Conservation (phyloP, 257 asterid species). For the Fraxinus americana region DNA sequence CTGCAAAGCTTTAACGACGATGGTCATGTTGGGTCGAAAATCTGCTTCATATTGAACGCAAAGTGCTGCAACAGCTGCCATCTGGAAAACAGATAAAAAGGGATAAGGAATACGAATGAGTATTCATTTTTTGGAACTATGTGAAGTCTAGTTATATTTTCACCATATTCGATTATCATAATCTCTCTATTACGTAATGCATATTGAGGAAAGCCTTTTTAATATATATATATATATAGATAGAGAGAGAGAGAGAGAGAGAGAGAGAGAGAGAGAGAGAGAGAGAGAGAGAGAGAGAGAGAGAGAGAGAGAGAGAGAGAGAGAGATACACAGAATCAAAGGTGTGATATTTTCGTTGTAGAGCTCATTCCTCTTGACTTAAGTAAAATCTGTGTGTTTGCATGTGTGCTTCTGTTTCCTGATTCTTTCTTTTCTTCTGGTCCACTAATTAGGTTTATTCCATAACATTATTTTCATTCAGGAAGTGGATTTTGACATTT, state of each 20-base stretch:
- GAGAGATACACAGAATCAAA: no score
- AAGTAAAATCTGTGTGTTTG: background rate
- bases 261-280: no score
- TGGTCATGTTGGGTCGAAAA: constrained; percentile 90
- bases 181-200: no score
- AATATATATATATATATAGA: no score
- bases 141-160: no score
- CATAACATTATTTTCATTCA: background rate
- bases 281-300: no score
- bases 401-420: background rate
- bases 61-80: constrained; percentile 98
- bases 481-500: background rate
- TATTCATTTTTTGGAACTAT: background rate
- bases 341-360: no score
- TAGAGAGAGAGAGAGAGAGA: no score
- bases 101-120: background rate
- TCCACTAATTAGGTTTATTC: background rate
- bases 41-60: constrained; percentile 96
- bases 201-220: no score
- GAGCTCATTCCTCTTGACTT: no score
- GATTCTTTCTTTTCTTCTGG: background rate
- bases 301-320: no score
- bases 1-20: constrained; percentile 95
- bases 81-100: constrained; percentile 39
- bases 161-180: no score